A percentile compares a stretch with the other conserved stretches of the same genome.
Evolutionary conservation across 108 stramenopile genomes (phyloP).

Genomic region (Epithemia pelagica): DNA sequence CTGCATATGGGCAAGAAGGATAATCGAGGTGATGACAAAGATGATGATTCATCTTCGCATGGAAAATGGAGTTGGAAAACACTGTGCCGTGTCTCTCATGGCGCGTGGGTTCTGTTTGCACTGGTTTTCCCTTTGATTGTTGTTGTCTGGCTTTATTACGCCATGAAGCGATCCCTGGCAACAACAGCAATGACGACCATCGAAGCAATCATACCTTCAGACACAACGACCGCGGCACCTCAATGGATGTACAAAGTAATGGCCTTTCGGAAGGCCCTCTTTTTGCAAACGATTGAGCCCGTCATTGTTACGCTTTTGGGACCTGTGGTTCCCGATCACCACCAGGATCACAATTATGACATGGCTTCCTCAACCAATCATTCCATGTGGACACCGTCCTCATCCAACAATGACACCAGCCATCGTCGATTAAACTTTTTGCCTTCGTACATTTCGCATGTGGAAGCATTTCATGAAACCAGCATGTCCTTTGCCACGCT

Average conservation of each 20-base stretch:
- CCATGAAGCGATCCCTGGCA: too few relatives aligned
- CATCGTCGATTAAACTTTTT: conserved; percentile 69
- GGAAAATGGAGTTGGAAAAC: too few relatives aligned
- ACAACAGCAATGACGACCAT: not conserved
- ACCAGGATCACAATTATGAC: not conserved
- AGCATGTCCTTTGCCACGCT: conserved; percentile 79
- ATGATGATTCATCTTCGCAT: too few relatives aligned
- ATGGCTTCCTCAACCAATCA: too few relatives aligned
- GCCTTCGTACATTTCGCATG: conserved; percentile 66
- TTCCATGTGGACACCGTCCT: not conserved
- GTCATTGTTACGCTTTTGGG: conserved; percentile 63
- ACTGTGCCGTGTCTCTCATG: too few relatives aligned
- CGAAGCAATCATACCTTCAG: not conserved
- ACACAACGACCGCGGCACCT: conserved; percentile 26
- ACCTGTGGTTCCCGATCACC: conserved; percentile 28
- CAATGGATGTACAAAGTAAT: conserved; percentile 63
- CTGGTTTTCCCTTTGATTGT: too few relatives aligned
- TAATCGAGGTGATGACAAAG: too few relatives aligned
- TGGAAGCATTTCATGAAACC: conserved; percentile 42
- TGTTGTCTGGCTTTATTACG: too few relatives aligned
- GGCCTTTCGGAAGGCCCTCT: conserved; percentile 54
- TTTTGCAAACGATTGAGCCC: conserved; percentile 65
- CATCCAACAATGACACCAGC: not conserved
- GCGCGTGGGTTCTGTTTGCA: too few relatives aligned
- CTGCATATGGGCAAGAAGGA: too few relatives aligned